phyloP scores from a whole-genome alignment of 2,329 filamentous ascomycete species.

The Orbilia brochopaga region DNA sequence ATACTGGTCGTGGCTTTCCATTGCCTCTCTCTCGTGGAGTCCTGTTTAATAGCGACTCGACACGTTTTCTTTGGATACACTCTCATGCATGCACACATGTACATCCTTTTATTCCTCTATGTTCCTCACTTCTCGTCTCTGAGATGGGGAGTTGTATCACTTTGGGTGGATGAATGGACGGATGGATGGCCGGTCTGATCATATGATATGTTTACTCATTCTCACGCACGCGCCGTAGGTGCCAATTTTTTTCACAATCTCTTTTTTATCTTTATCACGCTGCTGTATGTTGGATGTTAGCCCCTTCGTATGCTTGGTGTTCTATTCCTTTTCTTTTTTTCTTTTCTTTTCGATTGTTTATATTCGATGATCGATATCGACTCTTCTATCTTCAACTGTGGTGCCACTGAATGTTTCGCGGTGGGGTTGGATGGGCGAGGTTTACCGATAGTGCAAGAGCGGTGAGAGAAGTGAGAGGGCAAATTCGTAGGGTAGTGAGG shows the following conservation, averaged over 20 bases:
- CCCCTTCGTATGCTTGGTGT: slow-evolving; percentile 18
- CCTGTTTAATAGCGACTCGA: slow-evolving; percentile 49
- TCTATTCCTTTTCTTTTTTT: slow-evolving; percentile 10
- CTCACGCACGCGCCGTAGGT: neutral
- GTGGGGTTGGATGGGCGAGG: neutral
- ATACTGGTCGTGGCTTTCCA: slow-evolving; percentile 13
- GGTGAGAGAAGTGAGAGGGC: too few relatives aligned
- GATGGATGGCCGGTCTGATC: slow-evolving; percentile 15
- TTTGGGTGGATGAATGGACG: slow-evolving; percentile 1
- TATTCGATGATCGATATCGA: slow-evolving; percentile 38
- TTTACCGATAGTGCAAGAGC: too few relatives aligned
- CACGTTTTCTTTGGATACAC: slow-evolving; percentile 8
- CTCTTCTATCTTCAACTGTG: neutral
- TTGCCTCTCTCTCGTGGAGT: slow-evolving; percentile 35
- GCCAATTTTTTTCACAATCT: neutral
- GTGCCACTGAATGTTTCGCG: neutral
- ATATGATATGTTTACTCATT: slow-evolving; percentile 1
- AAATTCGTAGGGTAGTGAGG: too few relatives aligned
- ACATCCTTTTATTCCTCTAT: neutral
- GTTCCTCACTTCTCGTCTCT: neutral
- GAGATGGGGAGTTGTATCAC: neutral
- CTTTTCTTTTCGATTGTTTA: slow-evolving; percentile 46
- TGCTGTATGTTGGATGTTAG: slow-evolving; percentile 23
- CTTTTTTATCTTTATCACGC: slow-evolving; percentile 4
- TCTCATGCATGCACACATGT: neutral